Conservation (phyloP, 192 early-diverging fungal species). For the Backusella circina region DNA sequence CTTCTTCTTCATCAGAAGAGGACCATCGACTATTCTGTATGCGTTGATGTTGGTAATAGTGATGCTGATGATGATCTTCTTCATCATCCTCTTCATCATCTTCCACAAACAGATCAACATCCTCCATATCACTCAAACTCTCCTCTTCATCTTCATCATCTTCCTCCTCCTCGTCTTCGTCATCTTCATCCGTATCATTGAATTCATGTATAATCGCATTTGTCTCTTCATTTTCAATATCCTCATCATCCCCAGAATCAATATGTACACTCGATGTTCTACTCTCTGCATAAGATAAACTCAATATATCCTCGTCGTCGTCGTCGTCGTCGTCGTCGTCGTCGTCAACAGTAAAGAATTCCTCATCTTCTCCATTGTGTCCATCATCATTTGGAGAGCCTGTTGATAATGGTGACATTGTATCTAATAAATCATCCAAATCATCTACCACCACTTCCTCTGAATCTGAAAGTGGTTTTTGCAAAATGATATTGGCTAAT, state of each 20-base stretch:
- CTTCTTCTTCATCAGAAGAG: conserved; percentile 27
- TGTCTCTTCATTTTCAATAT: conserved; percentile 35
- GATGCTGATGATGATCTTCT: background rate
- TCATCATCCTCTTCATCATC: conserved; percentile 17
- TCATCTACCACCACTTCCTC: background rate
- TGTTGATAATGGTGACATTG: conserved; percentile 5
- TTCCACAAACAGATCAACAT: conserved; percentile 12
- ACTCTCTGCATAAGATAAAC: conserved; percentile 3
- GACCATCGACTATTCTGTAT: conserved; percentile 29
- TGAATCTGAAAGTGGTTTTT: background rate
- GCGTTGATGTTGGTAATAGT: background rate
- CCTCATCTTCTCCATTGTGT: background rate
- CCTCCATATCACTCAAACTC: background rate
- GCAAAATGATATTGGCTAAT: background rate
- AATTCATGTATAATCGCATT: conserved; percentile 27
- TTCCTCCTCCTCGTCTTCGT: conserved; percentile 37
- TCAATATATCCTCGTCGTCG: conserved; percentile 2
- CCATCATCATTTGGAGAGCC: conserved; percentile 28
- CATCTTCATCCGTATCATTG: conserved; percentile 12
- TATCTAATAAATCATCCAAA: conserved; percentile 30
- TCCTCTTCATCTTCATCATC: conserved; percentile 38
- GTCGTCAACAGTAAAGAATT: background rate
- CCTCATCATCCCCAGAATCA: conserved; percentile 29
- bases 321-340: conserved; percentile 22
- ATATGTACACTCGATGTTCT: conserved; percentile 23